Conservation (phyloP, 139 green algal species). For the Volvox africanus region DNA sequence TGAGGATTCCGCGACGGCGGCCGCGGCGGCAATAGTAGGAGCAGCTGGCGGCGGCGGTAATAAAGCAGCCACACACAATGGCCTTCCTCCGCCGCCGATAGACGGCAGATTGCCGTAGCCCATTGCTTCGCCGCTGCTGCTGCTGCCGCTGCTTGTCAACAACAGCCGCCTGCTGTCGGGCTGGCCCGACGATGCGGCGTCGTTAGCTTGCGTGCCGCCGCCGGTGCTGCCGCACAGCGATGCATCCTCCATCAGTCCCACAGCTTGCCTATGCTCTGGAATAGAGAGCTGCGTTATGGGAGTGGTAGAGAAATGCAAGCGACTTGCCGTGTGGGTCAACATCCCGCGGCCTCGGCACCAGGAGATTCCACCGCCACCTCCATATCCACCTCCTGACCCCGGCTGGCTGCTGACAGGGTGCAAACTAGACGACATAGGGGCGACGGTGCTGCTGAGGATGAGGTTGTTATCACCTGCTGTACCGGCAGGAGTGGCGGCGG, state of each 20-base stretch:
- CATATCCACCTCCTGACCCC: not conserved
- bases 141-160: no score
- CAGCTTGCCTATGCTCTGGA: constrained; percentile 17
- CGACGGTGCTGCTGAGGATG: not conserved
- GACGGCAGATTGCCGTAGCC: not conserved
- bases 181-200: not conserved
- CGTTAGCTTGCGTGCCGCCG: not conserved
- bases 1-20: not conserved
- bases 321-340: not conserved
- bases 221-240: not conserved
- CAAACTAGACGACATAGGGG: no score
- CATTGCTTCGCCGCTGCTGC: no score
- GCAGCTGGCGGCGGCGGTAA: not conserved
- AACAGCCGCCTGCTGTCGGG: not conserved
- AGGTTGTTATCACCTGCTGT: not conserved
- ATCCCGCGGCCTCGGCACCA: not conserved
- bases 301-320: constrained; percentile 1
- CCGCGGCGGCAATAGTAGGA: not conserved
- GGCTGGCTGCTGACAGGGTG: not conserved
- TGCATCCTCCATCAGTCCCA: not conserved
- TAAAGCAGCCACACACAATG: not conserved
- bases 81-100: not conserved
- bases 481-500: not conserved
- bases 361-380: not conserved
- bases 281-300: not conserved